phyloP scores from a whole-genome alignment of 2,329 filamentous ascomycete species.

The Cladobotryum protrusum region DNA sequence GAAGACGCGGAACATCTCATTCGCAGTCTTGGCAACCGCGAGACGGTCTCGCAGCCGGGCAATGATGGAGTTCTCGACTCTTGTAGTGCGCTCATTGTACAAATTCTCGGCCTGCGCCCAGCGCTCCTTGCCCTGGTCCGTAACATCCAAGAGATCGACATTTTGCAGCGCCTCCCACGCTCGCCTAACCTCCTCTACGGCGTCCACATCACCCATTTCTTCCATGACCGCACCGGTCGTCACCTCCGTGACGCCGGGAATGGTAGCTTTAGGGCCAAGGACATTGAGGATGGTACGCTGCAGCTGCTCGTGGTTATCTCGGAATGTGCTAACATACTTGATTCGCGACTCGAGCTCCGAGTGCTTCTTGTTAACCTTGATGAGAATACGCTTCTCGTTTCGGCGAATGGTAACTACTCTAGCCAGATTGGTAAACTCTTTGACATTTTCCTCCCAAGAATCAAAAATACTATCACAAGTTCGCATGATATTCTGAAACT shows the following conservation, averaged over 20 bases:
- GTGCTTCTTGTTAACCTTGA: conserved; percentile 88
- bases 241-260: conserved; percentile 47
- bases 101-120: conserved; percentile 94
- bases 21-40: conserved; percentile 92
- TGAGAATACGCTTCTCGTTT: conserved; percentile 97
- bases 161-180: conserved; percentile 92
- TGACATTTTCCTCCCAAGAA: conserved; percentile 91
- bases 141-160: conserved; percentile 90
- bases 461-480: conserved; percentile 80
- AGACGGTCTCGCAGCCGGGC: conserved; percentile 85
- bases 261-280: conserved; percentile 67
- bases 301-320: conserved; percentile 94
- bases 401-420: conserved; percentile 88
- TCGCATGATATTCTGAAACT: conserved; percentile 81
- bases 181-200: conserved; percentile 90
- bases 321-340: conserved; percentile 90
- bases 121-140: conserved; percentile 77
- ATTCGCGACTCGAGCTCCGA: conserved; percentile 83
- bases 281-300: conserved; percentile 95
- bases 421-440: conserved; percentile 96
- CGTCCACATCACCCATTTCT: conserved; percentile 95
- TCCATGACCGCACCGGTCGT: conserved; percentile 64
- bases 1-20: conserved; percentile 99
- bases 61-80: conserved; percentile 98
- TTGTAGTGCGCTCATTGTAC: conserved; percentile 94